Conservation (phyloP, 176 grass and related monocot species). For the Eragrostis curvula region DNA sequence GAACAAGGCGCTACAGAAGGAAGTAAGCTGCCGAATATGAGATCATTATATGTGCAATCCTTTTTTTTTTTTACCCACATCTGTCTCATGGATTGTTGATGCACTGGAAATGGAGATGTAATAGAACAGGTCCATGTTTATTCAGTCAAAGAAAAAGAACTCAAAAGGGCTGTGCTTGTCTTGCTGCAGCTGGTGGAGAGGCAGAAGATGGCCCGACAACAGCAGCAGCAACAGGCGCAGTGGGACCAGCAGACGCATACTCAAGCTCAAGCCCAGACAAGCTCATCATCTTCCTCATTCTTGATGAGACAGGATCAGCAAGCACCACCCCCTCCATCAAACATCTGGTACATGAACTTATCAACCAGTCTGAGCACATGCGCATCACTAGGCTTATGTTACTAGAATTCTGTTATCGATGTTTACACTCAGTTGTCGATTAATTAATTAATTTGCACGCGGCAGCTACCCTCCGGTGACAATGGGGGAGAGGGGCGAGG, state of each 20-base stretch:
- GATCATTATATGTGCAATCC: not conserved
- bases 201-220: conserved; percentile 40
- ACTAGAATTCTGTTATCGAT: not conserved
- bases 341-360: conserved; percentile 48
- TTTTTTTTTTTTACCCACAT: not conserved
- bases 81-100: not conserved
- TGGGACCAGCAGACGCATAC: conserved; percentile 52
- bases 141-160: not conserved
- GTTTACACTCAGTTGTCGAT: too few species aligned
- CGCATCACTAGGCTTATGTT: not conserved
- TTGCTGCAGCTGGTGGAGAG: conserved; percentile 67
- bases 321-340: conserved; percentile 30
- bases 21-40: conserved; percentile 47
- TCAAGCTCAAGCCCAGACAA: conserved; percentile 43
- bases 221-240: conserved; percentile 41
- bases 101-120: not conserved
- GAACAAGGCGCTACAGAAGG: conserved; percentile 76
- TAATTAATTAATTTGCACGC: not conserved
- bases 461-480: conserved; percentile 35
- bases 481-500: conserved; percentile 35
- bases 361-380: not conserved
- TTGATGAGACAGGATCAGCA: conserved; percentile 52
- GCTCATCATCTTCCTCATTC: conserved; percentile 52
- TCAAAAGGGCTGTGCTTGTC: not conserved
- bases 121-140: not conserved